Percentiles rank a stretch among this genome's conserved stretches.
These are phyloP conservation scores for Xylaria sp. DNA, from an alignment of 2,329 filamentous ascomycete species.

Conservation along the genomic window DNA sequence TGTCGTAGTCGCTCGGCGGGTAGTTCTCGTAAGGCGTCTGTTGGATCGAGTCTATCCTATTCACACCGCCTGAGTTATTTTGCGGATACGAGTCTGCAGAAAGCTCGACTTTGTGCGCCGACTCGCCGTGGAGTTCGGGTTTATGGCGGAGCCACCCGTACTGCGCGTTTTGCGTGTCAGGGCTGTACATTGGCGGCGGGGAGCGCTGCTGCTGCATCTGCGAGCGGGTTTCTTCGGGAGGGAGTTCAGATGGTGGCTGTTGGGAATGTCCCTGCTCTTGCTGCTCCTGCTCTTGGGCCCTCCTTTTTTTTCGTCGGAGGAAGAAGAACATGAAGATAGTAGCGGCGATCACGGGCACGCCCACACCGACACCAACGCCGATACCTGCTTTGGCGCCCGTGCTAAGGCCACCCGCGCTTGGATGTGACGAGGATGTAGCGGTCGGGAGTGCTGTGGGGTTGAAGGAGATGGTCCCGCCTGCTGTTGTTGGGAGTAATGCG, in stretches of 20 bases:
- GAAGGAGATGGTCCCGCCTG: slow-evolving; percentile 44
- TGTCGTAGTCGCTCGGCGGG: slow-evolving; percentile 23
- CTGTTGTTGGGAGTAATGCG: slow-evolving; percentile 40
- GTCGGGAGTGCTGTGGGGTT: slow-evolving; percentile 43
- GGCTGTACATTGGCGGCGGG: slow-evolving; percentile 36
- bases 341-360: slow-evolving; percentile 36
- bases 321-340: slow-evolving; percentile 36
- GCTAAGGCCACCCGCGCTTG: slow-evolving; percentile 33
- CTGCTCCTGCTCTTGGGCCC: slow-evolving; percentile 20
- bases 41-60: slow-evolving; percentile 30
- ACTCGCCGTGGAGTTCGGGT: slow-evolving; percentile 40
- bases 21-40: slow-evolving; percentile 27
- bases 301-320: slow-evolving; percentile 35
- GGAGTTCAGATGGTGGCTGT: slow-evolving; percentile 25
- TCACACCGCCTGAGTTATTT: neutral
- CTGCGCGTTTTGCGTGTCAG: slow-evolving; percentile 26
- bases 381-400: slow-evolving; percentile 39
- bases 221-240: slow-evolving; percentile 25
- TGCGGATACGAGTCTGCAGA: slow-evolving; percentile 21
- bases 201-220: slow-evolving; percentile 23
- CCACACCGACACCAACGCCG: slow-evolving; percentile 42
- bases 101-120: slow-evolving; percentile 39
- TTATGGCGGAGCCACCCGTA: slow-evolving; percentile 36
- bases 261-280: slow-evolving; percentile 19
- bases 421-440: slow-evolving; percentile 19